Conservation (phyloP, 129 eudicot genomes). For the Escallonia rubra region DNA sequence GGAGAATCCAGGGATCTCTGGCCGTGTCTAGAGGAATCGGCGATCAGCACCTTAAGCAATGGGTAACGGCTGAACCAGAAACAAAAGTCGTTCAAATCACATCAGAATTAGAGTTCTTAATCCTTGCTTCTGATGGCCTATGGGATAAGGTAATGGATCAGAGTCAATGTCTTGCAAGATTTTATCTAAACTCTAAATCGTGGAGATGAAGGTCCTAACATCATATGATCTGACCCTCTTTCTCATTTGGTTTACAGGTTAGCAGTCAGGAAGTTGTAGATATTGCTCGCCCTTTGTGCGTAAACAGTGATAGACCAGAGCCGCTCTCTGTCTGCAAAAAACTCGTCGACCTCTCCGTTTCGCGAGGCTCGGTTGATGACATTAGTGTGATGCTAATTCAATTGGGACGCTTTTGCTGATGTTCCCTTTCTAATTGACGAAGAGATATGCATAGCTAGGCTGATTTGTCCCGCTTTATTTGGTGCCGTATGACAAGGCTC, state of each 20-base stretch:
- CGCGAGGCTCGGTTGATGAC: constrained; percentile 84
- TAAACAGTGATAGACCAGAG: constrained; percentile 30
- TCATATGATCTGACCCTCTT: neutral
- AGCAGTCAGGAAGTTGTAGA: constrained; percentile 92
- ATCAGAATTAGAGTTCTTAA: constrained; percentile 65
- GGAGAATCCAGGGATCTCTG: constrained; percentile 80
- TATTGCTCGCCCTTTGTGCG: constrained; percentile 50
- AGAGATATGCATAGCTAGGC: constrained; percentile 10
- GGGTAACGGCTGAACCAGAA: constrained; percentile 91
- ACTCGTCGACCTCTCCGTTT: constrained; percentile 62
- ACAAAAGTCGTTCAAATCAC: constrained; percentile 41
- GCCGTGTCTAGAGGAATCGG: constrained; percentile 95
- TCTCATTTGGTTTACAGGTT: constrained; percentile 32
- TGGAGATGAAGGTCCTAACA: no score
- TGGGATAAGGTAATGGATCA: constrained; percentile 71
- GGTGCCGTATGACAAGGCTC: neutral
- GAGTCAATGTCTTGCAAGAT: neutral
- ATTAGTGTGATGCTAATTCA: constrained; percentile 75
- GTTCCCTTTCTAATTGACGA: neutral
- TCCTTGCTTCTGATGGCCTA: constrained; percentile 95
- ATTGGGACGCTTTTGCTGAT: constrained; percentile 46
- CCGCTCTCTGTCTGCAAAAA: constrained; percentile 58
- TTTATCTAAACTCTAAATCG: no score
- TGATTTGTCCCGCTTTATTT: constrained; percentile 16
- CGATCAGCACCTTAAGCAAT: constrained; percentile 70